phyloP scores from a whole-genome alignment of 805 yeast genomes.

The Candida methanosorbosa region DNA sequence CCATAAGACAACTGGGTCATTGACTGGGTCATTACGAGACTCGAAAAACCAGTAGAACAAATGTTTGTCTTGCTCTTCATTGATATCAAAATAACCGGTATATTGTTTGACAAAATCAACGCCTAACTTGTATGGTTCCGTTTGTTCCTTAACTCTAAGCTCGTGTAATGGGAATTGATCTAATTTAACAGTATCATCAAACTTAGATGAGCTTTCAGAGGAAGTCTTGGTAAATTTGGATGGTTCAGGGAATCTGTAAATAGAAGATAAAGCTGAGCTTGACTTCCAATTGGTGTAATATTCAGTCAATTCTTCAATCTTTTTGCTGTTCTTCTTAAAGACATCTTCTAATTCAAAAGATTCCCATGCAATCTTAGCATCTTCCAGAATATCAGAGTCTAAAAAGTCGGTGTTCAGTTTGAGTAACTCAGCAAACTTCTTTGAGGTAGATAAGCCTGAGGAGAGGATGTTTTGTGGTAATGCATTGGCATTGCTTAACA shows the following conservation, averaged over 20 bases:
- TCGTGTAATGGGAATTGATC: slow-evolving; percentile 13
- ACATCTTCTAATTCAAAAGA: background rate
- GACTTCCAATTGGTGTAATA: background rate
- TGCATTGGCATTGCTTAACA: too few species aligned
- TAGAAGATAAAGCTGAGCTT: background rate
- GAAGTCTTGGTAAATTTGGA: background rate
- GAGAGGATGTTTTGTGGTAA: too few species aligned
- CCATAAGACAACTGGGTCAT: slow-evolving; percentile 83
- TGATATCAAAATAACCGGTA: slow-evolving; percentile 77
- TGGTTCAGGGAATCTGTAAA: background rate
- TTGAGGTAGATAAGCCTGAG: too few species aligned
- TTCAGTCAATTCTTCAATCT: background rate
- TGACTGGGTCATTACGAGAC: slow-evolving; percentile 79
- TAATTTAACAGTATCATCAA: slow-evolving; percentile 5
- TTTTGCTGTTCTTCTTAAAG: background rate
- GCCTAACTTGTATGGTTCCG: slow-evolving; percentile 58
- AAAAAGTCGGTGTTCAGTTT: background rate
- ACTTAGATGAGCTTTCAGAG: background rate
- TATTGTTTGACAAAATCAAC: slow-evolving; percentile 76
- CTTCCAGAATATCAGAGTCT: background rate
- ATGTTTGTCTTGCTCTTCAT: slow-evolving; percentile 74
- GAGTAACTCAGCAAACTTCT: background rate
- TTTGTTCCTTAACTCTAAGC: slow-evolving; percentile 12
- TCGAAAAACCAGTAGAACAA: slow-evolving; percentile 79
- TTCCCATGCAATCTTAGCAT: slow-evolving; percentile 1